These are phyloP conservation scores for Cordyceps militaris DNA, from an alignment of 2,329 filamentous ascomycete species.

Conservation along the genomic window DNA sequence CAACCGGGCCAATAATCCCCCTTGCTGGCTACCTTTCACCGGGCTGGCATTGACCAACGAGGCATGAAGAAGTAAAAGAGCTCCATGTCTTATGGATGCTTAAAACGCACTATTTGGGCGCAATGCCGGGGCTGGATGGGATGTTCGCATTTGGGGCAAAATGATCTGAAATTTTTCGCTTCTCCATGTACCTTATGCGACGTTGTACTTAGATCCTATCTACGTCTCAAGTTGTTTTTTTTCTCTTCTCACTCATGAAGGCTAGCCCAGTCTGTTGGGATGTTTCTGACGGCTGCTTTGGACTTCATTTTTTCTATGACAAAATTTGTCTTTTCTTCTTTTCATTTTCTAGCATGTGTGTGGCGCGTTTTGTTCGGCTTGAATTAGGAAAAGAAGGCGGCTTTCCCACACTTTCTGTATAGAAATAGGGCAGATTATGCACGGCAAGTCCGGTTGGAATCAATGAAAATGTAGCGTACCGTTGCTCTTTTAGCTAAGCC, in stretches of 20 bases:
- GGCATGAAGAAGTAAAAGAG: slow-evolving; percentile 5
- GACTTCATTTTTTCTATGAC: slow-evolving; percentile 6
- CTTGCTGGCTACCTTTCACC: slow-evolving; percentile 5
- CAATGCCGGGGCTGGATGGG: slow-evolving; percentile 6
- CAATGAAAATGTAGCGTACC: background rate
- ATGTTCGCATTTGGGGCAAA: slow-evolving; percentile 12
- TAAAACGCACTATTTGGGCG: slow-evolving; percentile 1
- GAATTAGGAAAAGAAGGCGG: background rate
- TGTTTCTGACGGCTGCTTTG: background rate
- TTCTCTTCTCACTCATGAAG: slow-evolving; percentile 6
- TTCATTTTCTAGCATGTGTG: background rate
- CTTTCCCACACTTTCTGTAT: background rate
- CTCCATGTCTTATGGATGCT: background rate
- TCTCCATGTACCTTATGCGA: slow-evolving; percentile 19
- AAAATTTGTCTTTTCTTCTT: background rate
- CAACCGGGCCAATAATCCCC: background rate
- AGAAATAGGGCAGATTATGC: background rate
- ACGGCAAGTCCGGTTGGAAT: background rate
- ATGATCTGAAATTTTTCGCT: slow-evolving; percentile 16
- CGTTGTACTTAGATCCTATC: slow-evolving; percentile 15
- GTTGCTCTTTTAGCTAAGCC: background rate
- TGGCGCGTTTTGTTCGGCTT: background rate
- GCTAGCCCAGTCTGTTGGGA: background rate
- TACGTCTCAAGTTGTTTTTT: slow-evolving; percentile 12
- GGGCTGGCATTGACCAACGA: slow-evolving; percentile 11